Base-by-base conservation (phyloP, 495 filamentous ascomycete genomes). In the Aspergillus funiculosus region DNA sequence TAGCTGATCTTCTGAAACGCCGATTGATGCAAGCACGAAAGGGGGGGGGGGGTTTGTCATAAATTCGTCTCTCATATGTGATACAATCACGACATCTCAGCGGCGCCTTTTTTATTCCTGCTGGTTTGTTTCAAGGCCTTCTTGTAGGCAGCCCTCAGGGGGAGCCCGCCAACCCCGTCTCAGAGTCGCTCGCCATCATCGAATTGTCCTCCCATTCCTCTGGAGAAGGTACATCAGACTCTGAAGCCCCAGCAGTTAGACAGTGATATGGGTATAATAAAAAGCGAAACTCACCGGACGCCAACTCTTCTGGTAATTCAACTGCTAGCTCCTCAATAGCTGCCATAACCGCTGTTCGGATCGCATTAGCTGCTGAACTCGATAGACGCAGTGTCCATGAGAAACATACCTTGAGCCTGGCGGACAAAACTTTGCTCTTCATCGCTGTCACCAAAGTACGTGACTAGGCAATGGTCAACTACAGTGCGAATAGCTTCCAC, bases 201-300 rank as follows among this genome's bases (percentile, higher is more conserved):
- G 68, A 73, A 26, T 67, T 62, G 21, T 66, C 63, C 46, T 71
- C 69, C 69, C 69, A 73, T 50, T 70, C 68, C 27, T 73, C 68
- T 37, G 61, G 46, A 41, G 67, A 71, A 48, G 59, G 53, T 27
- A 64, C 22, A 53, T 73, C 66, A 58, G 69, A 70, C 38, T 65
- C 68, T 73, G 66, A 40, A 40, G 11, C 15, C 11, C 42, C 32
- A 10, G 29, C 32, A 43, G 37, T 57, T 51, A 63, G 59, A 60
- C 17, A 55, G 40, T 35, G 26, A 43, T 43, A 26, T 31, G 55
- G 18, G 35, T 6, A 31, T 31, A 38, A 52, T 45, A 48, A 49
- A 58, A 52, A 60, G 36, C 39, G 10, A 6, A 31, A 37, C 61
- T 47, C 62, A 71, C 69, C 69, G 34, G 69, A 73, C 45, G 58